These are phyloP conservation scores for Rhizomucor miehei DNA, from an alignment of 371 early-diverging fungal genomes.

Conservation along the genomic window DNA sequence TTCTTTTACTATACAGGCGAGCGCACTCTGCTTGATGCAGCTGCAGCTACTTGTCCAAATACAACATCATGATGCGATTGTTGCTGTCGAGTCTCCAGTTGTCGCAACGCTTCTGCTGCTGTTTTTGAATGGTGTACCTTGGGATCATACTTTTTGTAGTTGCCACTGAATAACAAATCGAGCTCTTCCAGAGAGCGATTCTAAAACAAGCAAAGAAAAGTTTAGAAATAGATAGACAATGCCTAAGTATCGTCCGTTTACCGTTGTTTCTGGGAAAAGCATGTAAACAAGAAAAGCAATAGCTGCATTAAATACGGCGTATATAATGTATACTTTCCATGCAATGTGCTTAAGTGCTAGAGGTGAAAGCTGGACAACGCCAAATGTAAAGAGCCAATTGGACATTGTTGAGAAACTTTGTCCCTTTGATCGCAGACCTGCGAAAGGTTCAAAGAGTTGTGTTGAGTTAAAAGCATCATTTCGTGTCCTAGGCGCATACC, in stretches of 20 bases:
- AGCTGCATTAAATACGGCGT: slow-evolving; percentile 54
- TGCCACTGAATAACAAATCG: slow-evolving; percentile 40
- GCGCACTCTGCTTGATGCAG: too few species aligned
- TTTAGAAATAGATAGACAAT: background rate
- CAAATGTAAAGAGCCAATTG: slow-evolving; percentile 86
- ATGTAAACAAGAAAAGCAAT: slow-evolving; percentile 59
- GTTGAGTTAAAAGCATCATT: too few species aligned
- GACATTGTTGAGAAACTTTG: slow-evolving; percentile 81
- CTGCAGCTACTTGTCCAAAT: too few species aligned
- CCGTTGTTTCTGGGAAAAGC: slow-evolving; percentile 84
- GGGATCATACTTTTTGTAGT: slow-evolving; percentile 32
- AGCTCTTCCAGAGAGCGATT: slow-evolving; percentile 52
- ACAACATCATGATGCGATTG: too few species aligned
- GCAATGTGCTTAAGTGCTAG: slow-evolving; percentile 56
- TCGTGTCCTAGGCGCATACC: slow-evolving; percentile 26
- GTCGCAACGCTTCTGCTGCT: slow-evolving; percentile 6
- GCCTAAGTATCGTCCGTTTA: slow-evolving; percentile 15
- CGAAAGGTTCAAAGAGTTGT: background rate
- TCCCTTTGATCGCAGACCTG: slow-evolving; percentile 75
- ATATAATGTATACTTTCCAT: slow-evolving; percentile 65
- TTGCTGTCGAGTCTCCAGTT: background rate
- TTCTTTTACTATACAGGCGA: too few species aligned
- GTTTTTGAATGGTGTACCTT: slow-evolving; percentile 15
- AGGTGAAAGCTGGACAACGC: slow-evolving; percentile 62
- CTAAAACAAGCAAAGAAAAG: too few species aligned